Conservation (phyloP, 2,329 filamentous ascomycete species). For the Clonostachys rosea region DNA sequence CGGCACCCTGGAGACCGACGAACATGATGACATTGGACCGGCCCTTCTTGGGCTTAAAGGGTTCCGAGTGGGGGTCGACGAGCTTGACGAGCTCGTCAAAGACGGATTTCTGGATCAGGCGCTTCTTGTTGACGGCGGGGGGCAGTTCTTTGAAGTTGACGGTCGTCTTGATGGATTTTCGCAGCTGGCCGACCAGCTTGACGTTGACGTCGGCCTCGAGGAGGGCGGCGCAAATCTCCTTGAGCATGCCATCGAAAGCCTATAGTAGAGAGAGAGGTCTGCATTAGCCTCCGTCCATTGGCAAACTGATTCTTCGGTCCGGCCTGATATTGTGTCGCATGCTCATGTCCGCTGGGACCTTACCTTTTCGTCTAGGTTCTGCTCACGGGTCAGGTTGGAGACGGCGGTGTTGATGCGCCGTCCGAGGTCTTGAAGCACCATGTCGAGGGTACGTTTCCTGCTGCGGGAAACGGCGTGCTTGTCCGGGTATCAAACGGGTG, state of each 20-base stretch:
- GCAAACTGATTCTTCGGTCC: too few species aligned
- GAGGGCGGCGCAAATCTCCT: conserved; percentile 94
- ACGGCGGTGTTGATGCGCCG: conserved; percentile 98
- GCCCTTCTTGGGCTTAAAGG: conserved; percentile 96
- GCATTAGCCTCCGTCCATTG: too few species aligned
- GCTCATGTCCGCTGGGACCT: neutral
- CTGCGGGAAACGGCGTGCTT: too few species aligned
- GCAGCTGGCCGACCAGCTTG: conserved; percentile 82
- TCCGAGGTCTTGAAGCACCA: conserved; percentile 99
- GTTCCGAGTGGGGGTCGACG: conserved; percentile 90
- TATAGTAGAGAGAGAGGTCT: conserved; percentile 22
- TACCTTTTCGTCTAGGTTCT: conserved; percentile 94
- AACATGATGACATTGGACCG: conserved; percentile 99
- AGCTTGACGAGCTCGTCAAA: conserved; percentile 95
- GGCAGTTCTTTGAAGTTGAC: conserved; percentile 96
- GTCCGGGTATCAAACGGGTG: too few species aligned
- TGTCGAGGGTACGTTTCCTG: conserved; percentile 26
- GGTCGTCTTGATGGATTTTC: conserved; percentile 83
- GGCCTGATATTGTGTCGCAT: neutral
- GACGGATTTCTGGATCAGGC: conserved; percentile 94
- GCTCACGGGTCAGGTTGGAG: conserved; percentile 85
- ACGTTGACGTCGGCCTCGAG: conserved; percentile 98
- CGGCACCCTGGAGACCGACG: conserved; percentile 93
- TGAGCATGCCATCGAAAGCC: conserved; percentile 97
- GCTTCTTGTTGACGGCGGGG: conserved; percentile 94